Evolutionary conservation across 1,284 basidiomycete species (phyloP).

Genomic region (Ustilago hordei): DNA sequence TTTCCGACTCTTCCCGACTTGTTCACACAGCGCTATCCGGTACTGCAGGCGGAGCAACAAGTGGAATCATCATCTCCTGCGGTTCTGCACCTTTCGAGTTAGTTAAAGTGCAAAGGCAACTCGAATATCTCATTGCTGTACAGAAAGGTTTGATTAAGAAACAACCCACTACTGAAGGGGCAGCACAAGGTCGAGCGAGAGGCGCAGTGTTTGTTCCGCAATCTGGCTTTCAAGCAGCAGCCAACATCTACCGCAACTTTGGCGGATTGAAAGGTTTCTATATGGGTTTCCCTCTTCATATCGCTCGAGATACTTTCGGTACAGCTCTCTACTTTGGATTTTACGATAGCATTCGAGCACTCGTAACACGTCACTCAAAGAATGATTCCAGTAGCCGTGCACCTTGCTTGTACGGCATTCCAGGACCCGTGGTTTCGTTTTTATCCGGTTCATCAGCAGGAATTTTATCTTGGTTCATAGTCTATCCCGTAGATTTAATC

Average conservation of each 20-base stretch:
- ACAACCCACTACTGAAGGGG: background rate
- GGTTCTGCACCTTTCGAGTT: slow-evolving; percentile 81
- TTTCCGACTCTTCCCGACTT: slow-evolving; percentile 31
- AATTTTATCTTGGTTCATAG: slow-evolving; percentile 64
- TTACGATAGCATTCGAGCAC: slow-evolving; percentile 63
- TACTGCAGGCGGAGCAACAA: slow-evolving; percentile 77
- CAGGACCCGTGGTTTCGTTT: slow-evolving; percentile 64
- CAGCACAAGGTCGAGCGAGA: background rate
- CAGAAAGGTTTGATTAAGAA: slow-evolving; percentile 74
- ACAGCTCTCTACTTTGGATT: slow-evolving; percentile 67
- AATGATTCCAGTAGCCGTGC: slow-evolving; percentile 24
- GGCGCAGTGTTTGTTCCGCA: slow-evolving; percentile 53
- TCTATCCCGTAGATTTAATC: slow-evolving; percentile 75
- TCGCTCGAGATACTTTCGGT: slow-evolving; percentile 59
- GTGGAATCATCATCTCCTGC: slow-evolving; percentile 80
- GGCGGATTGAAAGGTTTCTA: slow-evolving; percentile 68
- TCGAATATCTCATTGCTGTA: slow-evolving; percentile 91
- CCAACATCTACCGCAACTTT: slow-evolving; percentile 63
- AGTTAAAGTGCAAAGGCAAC: slow-evolving; percentile 85
- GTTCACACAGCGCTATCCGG: slow-evolving; percentile 61
- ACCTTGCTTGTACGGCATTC: slow-evolving; percentile 52
- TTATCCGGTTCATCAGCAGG: slow-evolving; percentile 64
- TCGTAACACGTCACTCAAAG: slow-evolving; percentile 51
- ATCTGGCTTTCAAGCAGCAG: slow-evolving; percentile 62
- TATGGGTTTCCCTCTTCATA: slow-evolving; percentile 64